These are phyloP conservation scores for Podospora tetraspora DNA, from an alignment of 495 filamentous ascomycete species.

Conservation along the genomic window DNA sequence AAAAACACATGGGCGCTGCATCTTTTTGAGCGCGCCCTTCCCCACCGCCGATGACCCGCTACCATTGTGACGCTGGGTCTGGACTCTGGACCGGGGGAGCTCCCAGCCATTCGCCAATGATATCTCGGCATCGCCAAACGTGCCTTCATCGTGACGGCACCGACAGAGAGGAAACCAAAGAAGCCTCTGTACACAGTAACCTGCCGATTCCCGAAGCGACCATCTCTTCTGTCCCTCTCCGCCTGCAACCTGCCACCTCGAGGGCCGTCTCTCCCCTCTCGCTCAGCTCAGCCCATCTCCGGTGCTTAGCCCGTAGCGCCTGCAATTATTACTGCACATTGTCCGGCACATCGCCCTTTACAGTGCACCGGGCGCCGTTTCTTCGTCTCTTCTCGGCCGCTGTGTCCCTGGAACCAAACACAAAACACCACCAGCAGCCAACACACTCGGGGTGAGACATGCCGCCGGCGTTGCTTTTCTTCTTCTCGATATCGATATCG, in stretches of 20 bases:
- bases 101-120: slow-evolving; percentile 28
- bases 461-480: not conserved
- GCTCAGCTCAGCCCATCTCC: not conserved
- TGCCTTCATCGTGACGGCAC: slow-evolving; percentile 21
- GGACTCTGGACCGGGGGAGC: not conserved
- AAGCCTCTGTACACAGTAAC: not conserved
- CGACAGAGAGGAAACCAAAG: not conserved
- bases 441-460: not conserved
- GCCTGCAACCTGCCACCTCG: not conserved
- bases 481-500: not conserved
- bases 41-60: not conserved
- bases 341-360: not conserved
- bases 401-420: not conserved
- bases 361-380: not conserved
- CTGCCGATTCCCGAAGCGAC: not conserved
- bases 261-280: not conserved
- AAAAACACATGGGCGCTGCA: too few relatives aligned
- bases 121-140: slow-evolving; percentile 19
- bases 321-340: not conserved
- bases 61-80: not conserved
- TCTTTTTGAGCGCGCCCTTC: not conserved
- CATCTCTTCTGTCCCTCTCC: not conserved
- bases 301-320: not conserved
- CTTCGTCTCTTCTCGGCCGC: not conserved
- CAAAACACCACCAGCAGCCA: not conserved